Evolutionary conservation across 352 stramenopile species (phyloP).

Genomic region (Pythium phragmiticola): DNA sequence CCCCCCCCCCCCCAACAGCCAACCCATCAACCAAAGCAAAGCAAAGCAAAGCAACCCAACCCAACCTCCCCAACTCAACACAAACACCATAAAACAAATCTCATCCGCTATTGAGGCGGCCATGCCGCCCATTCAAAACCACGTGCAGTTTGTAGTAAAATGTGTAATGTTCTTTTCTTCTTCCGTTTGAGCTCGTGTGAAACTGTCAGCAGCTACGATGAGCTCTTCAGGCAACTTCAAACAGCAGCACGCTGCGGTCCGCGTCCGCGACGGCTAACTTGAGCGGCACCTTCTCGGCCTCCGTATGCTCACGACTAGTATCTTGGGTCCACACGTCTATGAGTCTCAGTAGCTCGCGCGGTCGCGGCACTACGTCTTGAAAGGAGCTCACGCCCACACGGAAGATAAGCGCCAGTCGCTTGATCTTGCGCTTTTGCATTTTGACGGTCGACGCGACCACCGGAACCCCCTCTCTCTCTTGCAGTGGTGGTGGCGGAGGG

Average conservation of each 20-base stretch:
- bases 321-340: conserved; percentile 4
- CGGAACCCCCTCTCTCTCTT: not conserved
- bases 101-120: conserved; percentile 12
- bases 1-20: no score
- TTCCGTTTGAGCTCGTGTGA: no score
- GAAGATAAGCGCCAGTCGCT: conserved; percentile 51
- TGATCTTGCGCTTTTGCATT: conserved; percentile 39
- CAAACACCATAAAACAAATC: not conserved
- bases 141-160: no score
- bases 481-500: not conserved
- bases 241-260: conserved; percentile 60
- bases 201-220: not conserved
- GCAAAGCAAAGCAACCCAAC: not conserved
- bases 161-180: no score
- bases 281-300: conserved; percentile 29
- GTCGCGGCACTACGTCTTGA: conserved; percentile 34
- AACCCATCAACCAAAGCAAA: no score
- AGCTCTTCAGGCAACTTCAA: conserved; percentile 36
- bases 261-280: conserved; percentile 64
- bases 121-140: conserved; percentile 11
- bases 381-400: conserved; percentile 54
- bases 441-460: not conserved
- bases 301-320: not conserved
- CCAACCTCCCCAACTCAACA: not conserved
- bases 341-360: conserved; percentile 22